Conservation (phyloP, 1,284 basidiomycete species). For the Fomes fomentarius region DNA sequence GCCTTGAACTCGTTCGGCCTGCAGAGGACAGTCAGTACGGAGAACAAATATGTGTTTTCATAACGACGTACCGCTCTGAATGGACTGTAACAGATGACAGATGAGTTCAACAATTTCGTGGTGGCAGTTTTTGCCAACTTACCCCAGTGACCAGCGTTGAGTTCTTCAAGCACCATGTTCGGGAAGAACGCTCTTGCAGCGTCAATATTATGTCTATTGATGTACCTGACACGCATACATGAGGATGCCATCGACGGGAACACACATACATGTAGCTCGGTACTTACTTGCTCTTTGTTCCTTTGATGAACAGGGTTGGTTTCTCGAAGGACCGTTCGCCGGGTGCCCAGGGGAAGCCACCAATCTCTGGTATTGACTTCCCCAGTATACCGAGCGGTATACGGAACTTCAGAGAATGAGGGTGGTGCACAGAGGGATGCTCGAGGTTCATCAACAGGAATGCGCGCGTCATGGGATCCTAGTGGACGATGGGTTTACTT, state of each 20-base stretch:
- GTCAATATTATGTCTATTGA: slow-evolving; percentile 68
- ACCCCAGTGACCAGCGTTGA: slow-evolving; percentile 78
- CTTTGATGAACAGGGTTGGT: slow-evolving; percentile 78
- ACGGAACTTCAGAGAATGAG: slow-evolving; percentile 58
- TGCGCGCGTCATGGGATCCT: slow-evolving; percentile 73
- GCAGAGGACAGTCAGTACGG: background rate
- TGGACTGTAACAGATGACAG: slow-evolving; percentile 46
- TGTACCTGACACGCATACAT: slow-evolving; percentile 51
- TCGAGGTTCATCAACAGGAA: slow-evolving; percentile 86
- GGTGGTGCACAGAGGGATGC: slow-evolving; percentile 32
- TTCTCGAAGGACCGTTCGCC: slow-evolving; percentile 64
- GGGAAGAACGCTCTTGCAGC: slow-evolving; percentile 72
- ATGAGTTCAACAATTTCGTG: background rate
- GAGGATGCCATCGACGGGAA: background rate
- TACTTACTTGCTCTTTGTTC: slow-evolving; percentile 68
- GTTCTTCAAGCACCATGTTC: slow-evolving; percentile 50
- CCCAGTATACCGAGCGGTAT: slow-evolving; percentile 74
- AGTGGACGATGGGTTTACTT: too few relatives aligned
- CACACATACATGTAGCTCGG: background rate
- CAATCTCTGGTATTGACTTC: slow-evolving; percentile 65
- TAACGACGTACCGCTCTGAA: slow-evolving; percentile 51
- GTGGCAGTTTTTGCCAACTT: too few relatives aligned
- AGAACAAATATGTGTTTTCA: background rate
- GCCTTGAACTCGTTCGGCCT: slow-evolving; percentile 53
- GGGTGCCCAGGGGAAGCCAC: slow-evolving; percentile 73